Conservation (phyloP, 257 asterid genomes). For the Solanum chmielewskii region DNA sequence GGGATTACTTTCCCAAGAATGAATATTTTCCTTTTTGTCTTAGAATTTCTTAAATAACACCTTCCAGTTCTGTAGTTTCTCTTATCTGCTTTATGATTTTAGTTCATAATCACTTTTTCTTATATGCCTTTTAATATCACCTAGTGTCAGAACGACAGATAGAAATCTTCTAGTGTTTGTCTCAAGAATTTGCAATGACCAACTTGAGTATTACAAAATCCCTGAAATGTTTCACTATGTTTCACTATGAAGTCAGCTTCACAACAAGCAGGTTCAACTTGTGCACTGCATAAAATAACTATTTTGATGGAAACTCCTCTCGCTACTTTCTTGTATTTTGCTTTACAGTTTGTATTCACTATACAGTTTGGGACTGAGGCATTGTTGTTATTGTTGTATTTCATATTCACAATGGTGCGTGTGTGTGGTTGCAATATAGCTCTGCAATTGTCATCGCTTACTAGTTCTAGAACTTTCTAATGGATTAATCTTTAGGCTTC, state of each 20-base stretch:
- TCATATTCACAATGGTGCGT: background rate
- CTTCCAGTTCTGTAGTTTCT: background rate
- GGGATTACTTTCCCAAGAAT: background rate
- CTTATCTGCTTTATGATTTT: background rate
- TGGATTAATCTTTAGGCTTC: background rate
- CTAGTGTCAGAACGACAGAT: background rate
- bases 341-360: background rate
- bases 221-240: background rate
- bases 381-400: background rate
- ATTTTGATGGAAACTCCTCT: background rate
- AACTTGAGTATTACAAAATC: background rate
- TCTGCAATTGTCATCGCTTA: background rate
- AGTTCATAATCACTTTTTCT: background rate
- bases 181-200: background rate
- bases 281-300: background rate
- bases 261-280: background rate
- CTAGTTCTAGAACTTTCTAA: background rate
- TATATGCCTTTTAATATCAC: background rate
- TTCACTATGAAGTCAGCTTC: background rate
- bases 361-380: background rate
- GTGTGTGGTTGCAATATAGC: background rate
- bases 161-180: background rate
- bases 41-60: background rate
- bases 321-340: background rate
- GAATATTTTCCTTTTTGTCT: background rate